Evolutionary conservation across 2,329 filamentous ascomycete species (phyloP).

Genomic region (Coniella vitis): DNA sequence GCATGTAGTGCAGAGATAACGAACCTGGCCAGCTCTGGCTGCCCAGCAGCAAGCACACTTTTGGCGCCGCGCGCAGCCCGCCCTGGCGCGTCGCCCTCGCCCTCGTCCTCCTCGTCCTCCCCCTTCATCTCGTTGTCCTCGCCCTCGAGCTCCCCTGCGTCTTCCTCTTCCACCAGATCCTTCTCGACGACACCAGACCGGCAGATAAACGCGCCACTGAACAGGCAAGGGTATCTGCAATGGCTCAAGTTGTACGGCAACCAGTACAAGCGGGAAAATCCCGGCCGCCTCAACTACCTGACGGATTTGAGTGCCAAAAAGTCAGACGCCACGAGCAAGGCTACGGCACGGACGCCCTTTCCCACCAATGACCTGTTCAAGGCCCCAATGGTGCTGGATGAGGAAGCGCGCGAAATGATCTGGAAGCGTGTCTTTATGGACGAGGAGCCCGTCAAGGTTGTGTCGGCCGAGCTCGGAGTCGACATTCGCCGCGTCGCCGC

Average conservation of each 20-base stretch:
- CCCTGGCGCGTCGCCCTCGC: background rate
- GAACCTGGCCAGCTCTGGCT: constrained; percentile 7
- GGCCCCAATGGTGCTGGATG: constrained; percentile 67
- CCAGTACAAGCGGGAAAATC: constrained; percentile 14
- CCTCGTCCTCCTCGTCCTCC: background rate
- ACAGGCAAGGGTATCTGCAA: constrained; percentile 31
- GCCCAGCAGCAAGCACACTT: background rate
- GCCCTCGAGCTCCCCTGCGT: background rate
- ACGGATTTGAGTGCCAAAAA: constrained; percentile 26
- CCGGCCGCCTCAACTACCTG: constrained; percentile 30
- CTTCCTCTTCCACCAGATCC: constrained; percentile 16
- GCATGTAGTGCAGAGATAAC: constrained; percentile 11
- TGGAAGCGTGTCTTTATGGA: constrained; percentile 60
- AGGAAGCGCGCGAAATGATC: constrained; percentile 65
- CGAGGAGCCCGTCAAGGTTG: constrained; percentile 64
- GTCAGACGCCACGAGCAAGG: too few relatives aligned
- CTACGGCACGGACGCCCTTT: constrained; percentile 56
- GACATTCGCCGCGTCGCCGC: constrained; percentile 81
- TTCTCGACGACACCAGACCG: constrained; percentile 35
- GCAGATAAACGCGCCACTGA: constrained; percentile 29
- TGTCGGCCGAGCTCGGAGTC: constrained; percentile 70
- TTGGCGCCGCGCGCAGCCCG: constrained; percentile 6
- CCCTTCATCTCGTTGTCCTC: background rate
- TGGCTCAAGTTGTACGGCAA: constrained; percentile 25
- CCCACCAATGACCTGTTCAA: constrained; percentile 66